Base-by-base conservation (phyloP, 352 stramenopile species). In the Thalassiosira mediterranea region DNA sequence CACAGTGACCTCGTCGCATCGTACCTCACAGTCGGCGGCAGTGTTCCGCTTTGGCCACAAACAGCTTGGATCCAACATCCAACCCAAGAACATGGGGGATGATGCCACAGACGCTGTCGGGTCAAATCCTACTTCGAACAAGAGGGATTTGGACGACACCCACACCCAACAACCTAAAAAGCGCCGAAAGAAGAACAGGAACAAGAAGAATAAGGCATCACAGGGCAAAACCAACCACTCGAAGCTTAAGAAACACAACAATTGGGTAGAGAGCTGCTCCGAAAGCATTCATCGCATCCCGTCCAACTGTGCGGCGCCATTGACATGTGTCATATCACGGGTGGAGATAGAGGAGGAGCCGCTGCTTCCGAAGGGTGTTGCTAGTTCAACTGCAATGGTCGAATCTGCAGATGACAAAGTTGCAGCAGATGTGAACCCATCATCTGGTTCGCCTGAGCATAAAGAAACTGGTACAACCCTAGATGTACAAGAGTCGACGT, bases 201-300 rank as follows among this genome's bases (percentile, higher is more conserved):
- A 53, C 10, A 52, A 52, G 17, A 65, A 53, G 2, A 53, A 28
- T 2, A 52, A 51, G 44, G 15, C 7, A 19, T 10, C 7, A 5
- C 15, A 52, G 7, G 7, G 7, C 44, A 52, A 52, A 4, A 19
- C 15, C 31, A 65, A 53, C 15, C 56, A 25, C 17, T 5, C 23
- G 15, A 47, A 44, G 10, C 37, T n/a, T n/a, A 19, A 4, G 3
- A 60, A 56, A 10, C 13, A 65, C 54, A 70, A 59, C 17, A 77
- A 77, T 71, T 82, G 73, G 73, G 77, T 82, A 38, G 66, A 74
- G 48, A 63, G 37, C 34, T 82, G 73, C 32, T 64, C 66, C 17
- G 73, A 82, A 17, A 77, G 44, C 31, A 60, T 73, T 17, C 13
- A 72, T 54, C 60, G 67, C n/a, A 54, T 77, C 15, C 73, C 66